Base-by-base conservation (phyloP, 176 grass and related monocot species). In the Phyllostachys edulis region DNA sequence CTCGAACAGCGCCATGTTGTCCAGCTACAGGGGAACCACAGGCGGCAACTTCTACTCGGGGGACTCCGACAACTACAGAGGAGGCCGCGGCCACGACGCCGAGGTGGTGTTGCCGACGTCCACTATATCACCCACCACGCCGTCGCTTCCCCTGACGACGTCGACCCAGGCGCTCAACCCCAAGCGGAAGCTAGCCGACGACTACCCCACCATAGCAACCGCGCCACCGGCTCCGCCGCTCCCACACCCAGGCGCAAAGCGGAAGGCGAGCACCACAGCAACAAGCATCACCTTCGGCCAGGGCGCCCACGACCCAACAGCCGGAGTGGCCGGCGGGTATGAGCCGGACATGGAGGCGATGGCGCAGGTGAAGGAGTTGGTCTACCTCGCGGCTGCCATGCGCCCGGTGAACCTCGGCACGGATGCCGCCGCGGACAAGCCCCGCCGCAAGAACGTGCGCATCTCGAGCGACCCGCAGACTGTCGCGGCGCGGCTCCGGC, bases 391-490 rank as follows among this genome's bases (percentile, higher is more conserved):
- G 61, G 94, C 94, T 12, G 91, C 94, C 9, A 91, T 97, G 87
- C 88, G 94, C 26, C 91, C 94, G 1, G 87, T 97, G 15, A 91
- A 63, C 80, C 82, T 92, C 24, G 82, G 76, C 13, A 56, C 82
- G 49, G 94, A 94, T 56, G 3, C 67, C 5, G 2, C 4, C 18
- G 64, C 39, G 0, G 14, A 78, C 63, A 88, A 75, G 80, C 91
- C 89, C 0, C 88, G 84, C 44, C 88, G 94, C 56, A 94, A 94
- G 82, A 97, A 97, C 83, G 87, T 94, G 82, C 92, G 86, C 77
- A 94, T 97, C 81, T 97, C 94, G 63, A 97, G 89, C 39, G 87
- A 97, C 56, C 94, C 94, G 26, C 94, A 94, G 82, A 97, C 94
- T 14, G 94, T 94, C 14, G 91, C 94, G 38, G 94, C 94, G 15